These are phyloP conservation scores for Fusarium napiforme DNA, from an alignment of 2,329 filamentous ascomycete genomes.

Conservation along the genomic window DNA sequence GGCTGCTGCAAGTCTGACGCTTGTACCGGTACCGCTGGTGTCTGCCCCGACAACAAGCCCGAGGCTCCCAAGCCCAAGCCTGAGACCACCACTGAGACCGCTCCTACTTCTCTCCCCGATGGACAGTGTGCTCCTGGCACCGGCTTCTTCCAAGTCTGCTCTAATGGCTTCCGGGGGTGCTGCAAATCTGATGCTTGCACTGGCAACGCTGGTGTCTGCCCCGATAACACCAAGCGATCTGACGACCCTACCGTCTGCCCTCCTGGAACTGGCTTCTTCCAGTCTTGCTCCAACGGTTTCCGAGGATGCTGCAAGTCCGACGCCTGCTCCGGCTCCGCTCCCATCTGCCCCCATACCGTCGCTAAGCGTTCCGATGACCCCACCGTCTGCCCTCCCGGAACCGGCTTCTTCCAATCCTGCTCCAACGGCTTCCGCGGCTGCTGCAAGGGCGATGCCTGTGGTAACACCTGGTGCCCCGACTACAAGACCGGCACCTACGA, in stretches of 20 bases:
- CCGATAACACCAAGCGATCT: conserved; percentile 3
- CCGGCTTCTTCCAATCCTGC: conserved; percentile 11
- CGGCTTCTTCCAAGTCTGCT: conserved; percentile 20
- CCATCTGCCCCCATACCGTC: background rate
- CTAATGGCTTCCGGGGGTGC: conserved; percentile 29
- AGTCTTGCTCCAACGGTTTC: conserved; percentile 27
- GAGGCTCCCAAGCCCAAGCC: background rate
- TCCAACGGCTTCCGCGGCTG: conserved; percentile 26
- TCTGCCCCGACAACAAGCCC: conserved; percentile 2
- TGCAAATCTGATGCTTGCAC: conserved; percentile 25
- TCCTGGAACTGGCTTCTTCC: conserved; percentile 10
- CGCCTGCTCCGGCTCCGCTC: background rate
- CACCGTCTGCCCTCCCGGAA: conserved; percentile 17
- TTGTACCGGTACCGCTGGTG: background rate
- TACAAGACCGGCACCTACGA: conserved; percentile 27
- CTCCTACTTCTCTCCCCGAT: background rate
- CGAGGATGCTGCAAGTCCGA: conserved; percentile 15
- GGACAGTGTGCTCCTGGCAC: background rate
- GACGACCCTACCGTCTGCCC: conserved; percentile 14
- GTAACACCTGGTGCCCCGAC: conserved; percentile 26
- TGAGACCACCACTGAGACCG: background rate
- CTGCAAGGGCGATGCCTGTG: conserved; percentile 29
- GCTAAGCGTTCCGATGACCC: conserved; percentile 2
- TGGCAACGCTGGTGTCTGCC: conserved; percentile 10
- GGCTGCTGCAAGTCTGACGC: conserved; percentile 30